Percentiles rank a stretch among this genome's conserved stretches.
These are phyloP conservation scores for Jaltomata sinuosa DNA, from an alignment of 257 asterid species.

Conservation along the genomic window DNA sequence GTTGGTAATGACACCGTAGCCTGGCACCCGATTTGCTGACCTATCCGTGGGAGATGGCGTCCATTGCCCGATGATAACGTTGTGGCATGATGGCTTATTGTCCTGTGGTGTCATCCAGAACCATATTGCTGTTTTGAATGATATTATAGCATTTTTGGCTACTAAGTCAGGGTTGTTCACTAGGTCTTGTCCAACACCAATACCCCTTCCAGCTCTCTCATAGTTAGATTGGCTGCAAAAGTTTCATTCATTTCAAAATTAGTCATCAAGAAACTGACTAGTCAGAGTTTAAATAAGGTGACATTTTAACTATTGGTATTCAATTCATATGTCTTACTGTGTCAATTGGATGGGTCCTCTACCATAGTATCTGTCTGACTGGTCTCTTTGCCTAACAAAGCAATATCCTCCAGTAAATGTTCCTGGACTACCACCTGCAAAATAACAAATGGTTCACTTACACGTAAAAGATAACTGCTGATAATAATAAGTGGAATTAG, in stretches of 20 bases:
- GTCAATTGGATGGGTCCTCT: conserved; percentile 22
- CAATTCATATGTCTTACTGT: background rate
- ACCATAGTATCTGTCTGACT: conserved; percentile 9
- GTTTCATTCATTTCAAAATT: background rate
- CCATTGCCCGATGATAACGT: conserved; percentile 24
- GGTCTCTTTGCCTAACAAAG: conserved; percentile 4
- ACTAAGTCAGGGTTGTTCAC: conserved; percentile 26
- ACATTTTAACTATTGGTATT: background rate
- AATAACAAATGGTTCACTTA: background rate
- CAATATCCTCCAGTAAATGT: conserved; percentile 22
- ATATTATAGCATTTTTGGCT: conserved; percentile 13
- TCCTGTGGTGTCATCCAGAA: conserved; percentile 32
- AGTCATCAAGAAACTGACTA: background rate
- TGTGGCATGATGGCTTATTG: conserved; percentile 23
- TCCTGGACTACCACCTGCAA: conserved; percentile 12
- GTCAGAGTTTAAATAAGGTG: background rate
- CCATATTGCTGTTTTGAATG: conserved; percentile 36
- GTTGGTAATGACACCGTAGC: conserved; percentile 27
- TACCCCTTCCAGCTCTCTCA: conserved; percentile 18
- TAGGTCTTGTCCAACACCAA: conserved; percentile 15
- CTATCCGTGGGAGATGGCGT: conserved; percentile 13
- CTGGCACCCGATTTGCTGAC: conserved; percentile 13
- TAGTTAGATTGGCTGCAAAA: conserved; percentile 21
- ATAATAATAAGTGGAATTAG: background rate
- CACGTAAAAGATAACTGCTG: background rate